Evolutionary conservation across 345 rosid species (phyloP).

Genomic region (Syzygium jambos): DNA sequence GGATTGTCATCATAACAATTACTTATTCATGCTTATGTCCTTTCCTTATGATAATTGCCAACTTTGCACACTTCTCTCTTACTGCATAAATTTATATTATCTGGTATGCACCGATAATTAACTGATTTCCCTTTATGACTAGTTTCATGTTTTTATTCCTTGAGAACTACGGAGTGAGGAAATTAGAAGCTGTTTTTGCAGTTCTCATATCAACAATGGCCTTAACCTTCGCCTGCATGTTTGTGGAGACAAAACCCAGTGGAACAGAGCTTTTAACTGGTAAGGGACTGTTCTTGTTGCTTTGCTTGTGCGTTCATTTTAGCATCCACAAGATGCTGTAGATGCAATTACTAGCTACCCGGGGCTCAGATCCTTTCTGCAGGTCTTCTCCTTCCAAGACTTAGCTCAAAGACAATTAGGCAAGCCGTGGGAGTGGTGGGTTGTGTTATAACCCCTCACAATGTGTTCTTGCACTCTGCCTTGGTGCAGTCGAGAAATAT

Average conservation of each 20-base stretch:
- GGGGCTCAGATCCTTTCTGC: constrained; percentile 1
- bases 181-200: constrained; percentile 78
- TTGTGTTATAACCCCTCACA: constrained; percentile 96
- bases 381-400: constrained; percentile 85
- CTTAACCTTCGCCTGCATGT: constrained; percentile 86
- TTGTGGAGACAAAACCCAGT: constrained; percentile 73
- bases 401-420: constrained; percentile 77
- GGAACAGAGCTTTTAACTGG: constrained; percentile 71
- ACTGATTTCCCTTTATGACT: constrained; percentile 14
- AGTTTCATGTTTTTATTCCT: constrained; percentile 75
- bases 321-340: not conserved
- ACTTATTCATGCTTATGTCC: not conserved
- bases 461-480: constrained; percentile 90
- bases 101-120: not conserved
- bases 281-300: constrained; percentile 5
- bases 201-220: constrained; percentile 76
- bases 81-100: not conserved
- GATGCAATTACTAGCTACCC: not conserved
- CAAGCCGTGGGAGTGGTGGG: constrained; percentile 97
- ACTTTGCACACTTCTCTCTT: not conserved
- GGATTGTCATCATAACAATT: not conserved
- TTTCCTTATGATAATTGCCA: not conserved
- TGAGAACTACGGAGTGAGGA: constrained; percentile 81
- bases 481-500: constrained; percentile 85
- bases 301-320: not conserved